Evolutionary conservation across 192 early-diverging fungal species (phyloP).

Genomic region (Backusella liffmaniae): DNA sequence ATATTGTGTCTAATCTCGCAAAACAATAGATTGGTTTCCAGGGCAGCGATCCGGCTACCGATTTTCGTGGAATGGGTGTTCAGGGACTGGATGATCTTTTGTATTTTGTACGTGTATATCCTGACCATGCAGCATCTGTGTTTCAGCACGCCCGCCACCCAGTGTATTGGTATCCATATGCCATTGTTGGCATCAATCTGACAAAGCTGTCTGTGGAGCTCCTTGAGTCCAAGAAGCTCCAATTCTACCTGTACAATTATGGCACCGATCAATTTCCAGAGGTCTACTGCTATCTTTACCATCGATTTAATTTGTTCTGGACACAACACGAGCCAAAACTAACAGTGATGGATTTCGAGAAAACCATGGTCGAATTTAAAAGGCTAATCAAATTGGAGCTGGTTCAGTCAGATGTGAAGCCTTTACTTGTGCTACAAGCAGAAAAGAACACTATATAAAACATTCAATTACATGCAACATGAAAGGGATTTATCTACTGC

Average conservation of each 20-base stretch:
- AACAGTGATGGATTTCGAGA: slow-evolving; percentile 72
- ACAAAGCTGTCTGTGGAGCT: slow-evolving; percentile 62
- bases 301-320: slow-evolving; percentile 67
- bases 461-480: neutral
- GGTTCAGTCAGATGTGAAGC: neutral
- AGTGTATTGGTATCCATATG: slow-evolving; percentile 77
- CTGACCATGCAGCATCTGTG: slow-evolving; percentile 46
- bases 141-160: slow-evolving; percentile 61
- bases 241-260: slow-evolving; percentile 59
- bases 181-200: slow-evolving; percentile 80
- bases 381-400: slow-evolving; percentile 48
- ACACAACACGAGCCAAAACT: slow-evolving; percentile 50
- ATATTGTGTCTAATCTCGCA: too few relatives aligned
- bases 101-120: slow-evolving; percentile 63
- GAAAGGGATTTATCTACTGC: neutral
- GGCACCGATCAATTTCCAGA: slow-evolving; percentile 63
- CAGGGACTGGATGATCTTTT: slow-evolving; percentile 71
- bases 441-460: neutral
- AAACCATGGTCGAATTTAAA: slow-evolving; percentile 62
- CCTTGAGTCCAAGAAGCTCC: slow-evolving; percentile 61
- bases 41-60: slow-evolving; percentile 79
- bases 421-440: neutral
- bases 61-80: slow-evolving; percentile 87
- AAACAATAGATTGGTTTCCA: slow-evolving; percentile 73
- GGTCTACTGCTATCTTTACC: slow-evolving; percentile 72